Percentiles rank a stretch among this genome's conserved stretches.
These are phyloP conservation scores for Exophiala oligosperma DNA, from an alignment of 2,329 filamentous ascomycete genomes.

Conservation along the genomic window DNA sequence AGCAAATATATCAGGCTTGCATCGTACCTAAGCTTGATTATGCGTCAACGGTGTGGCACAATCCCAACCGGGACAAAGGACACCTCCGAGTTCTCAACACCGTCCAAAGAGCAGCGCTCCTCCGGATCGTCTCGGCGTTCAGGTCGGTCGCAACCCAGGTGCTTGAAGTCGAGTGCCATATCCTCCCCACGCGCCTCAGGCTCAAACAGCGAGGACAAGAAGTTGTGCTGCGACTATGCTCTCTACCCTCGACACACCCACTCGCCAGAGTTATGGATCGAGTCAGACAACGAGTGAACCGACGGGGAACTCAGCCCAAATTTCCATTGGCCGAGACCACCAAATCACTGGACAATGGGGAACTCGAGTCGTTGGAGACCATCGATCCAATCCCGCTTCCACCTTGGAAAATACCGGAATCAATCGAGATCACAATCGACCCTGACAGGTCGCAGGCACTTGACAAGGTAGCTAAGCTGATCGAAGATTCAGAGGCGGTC, in stretches of 20 bases:
- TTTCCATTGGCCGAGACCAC: constrained; percentile 9
- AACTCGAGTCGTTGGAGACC: constrained; percentile 27
- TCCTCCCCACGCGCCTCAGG: constrained; percentile 24
- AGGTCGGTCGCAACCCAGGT: constrained; percentile 25
- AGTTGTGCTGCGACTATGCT: constrained; percentile 26
- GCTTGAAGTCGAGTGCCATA: constrained; percentile 30
- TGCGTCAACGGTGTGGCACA: constrained; percentile 30
- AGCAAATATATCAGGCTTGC: constrained; percentile 31
- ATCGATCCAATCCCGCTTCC: constrained; percentile 27
- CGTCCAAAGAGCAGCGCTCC: constrained; percentile 27
- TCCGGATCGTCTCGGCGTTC: constrained; percentile 30
- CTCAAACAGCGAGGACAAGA: constrained; percentile 16
- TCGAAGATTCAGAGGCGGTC: constrained; percentile 5
- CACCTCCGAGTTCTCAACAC: constrained; percentile 26
- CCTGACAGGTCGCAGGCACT: constrained; percentile 26
- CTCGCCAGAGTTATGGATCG: constrained; percentile 18
- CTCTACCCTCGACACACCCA: constrained; percentile 27
- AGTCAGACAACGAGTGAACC: constrained; percentile 8
- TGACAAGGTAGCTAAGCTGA: constrained; percentile 13
- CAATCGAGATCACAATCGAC: constrained; percentile 30
- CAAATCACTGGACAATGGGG: constrained; percentile 4
- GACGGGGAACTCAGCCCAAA: constrained; percentile 7
- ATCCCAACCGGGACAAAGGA: constrained; percentile 27
- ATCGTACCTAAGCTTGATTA: constrained; percentile 30
- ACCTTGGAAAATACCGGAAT: constrained; percentile 28